These are phyloP conservation scores for Centella asiatica DNA, from an alignment of 129 eudicot genomes.

Conservation along the genomic window DNA sequence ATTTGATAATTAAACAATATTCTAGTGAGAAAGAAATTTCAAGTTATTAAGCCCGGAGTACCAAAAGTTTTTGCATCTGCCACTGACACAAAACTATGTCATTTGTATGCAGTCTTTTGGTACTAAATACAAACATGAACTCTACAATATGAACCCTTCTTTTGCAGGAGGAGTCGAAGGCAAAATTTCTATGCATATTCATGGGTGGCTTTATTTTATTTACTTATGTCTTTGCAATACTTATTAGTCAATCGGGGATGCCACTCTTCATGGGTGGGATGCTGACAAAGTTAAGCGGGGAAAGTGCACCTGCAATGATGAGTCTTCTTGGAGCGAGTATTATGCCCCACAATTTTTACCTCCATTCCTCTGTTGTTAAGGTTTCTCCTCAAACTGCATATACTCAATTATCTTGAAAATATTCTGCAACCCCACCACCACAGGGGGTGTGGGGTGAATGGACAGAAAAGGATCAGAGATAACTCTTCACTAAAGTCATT, in stretches of 20 bases:
- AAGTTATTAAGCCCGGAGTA: too few species aligned
- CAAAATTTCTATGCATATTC: slow-evolving; percentile 40
- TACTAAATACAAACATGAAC: background rate
- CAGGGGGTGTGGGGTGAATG: too few species aligned
- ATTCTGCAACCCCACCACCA: too few species aligned
- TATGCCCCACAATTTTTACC: slow-evolving; percentile 96
- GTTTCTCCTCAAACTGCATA: too few species aligned
- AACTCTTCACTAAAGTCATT: too few species aligned
- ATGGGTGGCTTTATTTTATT: slow-evolving; percentile 41
- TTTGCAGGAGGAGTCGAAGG: slow-evolving; percentile 54
- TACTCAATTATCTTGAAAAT: background rate
- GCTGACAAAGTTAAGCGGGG: slow-evolving; percentile 51
- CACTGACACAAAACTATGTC: too few species aligned
- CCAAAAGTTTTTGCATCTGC: too few species aligned
- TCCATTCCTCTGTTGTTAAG: slow-evolving; percentile 88
- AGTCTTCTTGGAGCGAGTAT: slow-evolving; percentile 89
- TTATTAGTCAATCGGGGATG: slow-evolving; percentile 54
- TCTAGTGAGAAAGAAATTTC: too few species aligned
- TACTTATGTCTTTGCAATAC: slow-evolving; percentile 52
- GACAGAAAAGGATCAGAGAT: too few species aligned
- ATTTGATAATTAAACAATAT: too few species aligned
- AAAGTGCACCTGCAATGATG: slow-evolving; percentile 58
- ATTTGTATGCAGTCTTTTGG: too few species aligned
- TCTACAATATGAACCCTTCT: background rate
- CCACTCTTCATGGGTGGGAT: slow-evolving; percentile 37